Base-by-base conservation (phyloP, 1,139 yeast species). In the Pichia sp. region DNA sequence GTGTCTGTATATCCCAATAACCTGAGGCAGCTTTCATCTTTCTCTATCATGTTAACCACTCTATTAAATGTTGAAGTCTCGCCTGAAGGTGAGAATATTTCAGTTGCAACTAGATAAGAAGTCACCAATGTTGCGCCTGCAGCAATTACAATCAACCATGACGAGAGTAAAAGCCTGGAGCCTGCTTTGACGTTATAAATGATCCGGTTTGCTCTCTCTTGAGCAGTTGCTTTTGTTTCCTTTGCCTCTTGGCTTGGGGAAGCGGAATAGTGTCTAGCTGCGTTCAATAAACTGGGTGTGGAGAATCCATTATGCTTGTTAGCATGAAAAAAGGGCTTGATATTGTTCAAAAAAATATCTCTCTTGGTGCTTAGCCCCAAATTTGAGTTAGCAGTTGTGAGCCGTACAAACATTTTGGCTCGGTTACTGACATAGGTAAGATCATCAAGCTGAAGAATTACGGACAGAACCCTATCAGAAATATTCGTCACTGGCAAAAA, bases 21-120 rank as follows among this genome's bases (percentile, higher is more conserved):
- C 58, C 74, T 70, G 60, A 83, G 84, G 7, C 87, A 85, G 36
- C 68, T 70, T 47, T 76, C 78, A 65, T 85, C 87, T 55, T 82
- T 74, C 65, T 90, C 91, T 36, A 89, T 79, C 61, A 87, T 71
- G 37, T 81, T 78, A 31, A 90, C 90, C 1, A 96, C 95, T 61
- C 88, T 80, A 70, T 90, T 90, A 73, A 90, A 90, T 2, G 95
- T 82, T 59, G 85, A 85, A 1, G 96, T 91, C 65, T 90, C 97
- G 25, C 96, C 96, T 0, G 95, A 84, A 8, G 97, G 96, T 52
- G 91, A 78, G 59, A 89, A 80, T 41, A 90, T 71, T 65, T 90
- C 97, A 3, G 87, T 77, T 18, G 87, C 78, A 37, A 90, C 80
- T 58, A 88, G 75, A 67, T 88, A 90, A 3, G 88, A 73, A 34